These are phyloP conservation scores for Collariella sp. DNA, from an alignment of 495 filamentous ascomycete species.

Conservation along the genomic window DNA sequence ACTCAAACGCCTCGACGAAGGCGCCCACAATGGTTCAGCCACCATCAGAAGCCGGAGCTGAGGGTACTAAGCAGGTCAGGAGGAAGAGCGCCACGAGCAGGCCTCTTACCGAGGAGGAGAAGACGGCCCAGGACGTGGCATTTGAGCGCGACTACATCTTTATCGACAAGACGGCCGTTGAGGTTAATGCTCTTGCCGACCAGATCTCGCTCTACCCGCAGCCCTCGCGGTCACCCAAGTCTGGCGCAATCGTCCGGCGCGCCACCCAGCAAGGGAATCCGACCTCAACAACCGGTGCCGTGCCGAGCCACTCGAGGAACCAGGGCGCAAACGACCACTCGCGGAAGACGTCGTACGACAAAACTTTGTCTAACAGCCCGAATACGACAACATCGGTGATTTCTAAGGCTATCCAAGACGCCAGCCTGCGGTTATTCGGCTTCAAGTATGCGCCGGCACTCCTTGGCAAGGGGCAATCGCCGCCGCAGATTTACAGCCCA, in stretches of 20 bases:
- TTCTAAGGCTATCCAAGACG: constrained; percentile 89
- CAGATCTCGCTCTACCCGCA: constrained; percentile 73
- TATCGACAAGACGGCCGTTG: constrained; percentile 87
- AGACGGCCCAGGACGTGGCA: constrained; percentile 75
- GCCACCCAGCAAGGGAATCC: constrained; percentile 59
- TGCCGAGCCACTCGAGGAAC: constrained; percentile 50
- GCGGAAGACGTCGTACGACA: constrained; percentile 70
- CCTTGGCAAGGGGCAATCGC: constrained; percentile 61
- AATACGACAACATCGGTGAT: constrained; percentile 77
- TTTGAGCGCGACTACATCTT: constrained; percentile 92
- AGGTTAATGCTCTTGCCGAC: constrained; percentile 95
- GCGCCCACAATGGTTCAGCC: constrained; percentile 12
- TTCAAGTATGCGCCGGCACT: constrained; percentile 60
- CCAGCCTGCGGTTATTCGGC: constrained; percentile 75
- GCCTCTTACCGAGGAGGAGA: constrained; percentile 53
- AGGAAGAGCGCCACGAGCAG: constrained; percentile 24
- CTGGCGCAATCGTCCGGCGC: constrained; percentile 41
- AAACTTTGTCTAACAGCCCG: constrained; percentile 66
- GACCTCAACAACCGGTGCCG: constrained; percentile 48
- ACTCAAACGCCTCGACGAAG: constrained; percentile 31
- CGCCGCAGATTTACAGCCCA: constrained; percentile 67
- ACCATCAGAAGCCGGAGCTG: constrained; percentile 11
- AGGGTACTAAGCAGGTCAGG: constrained; percentile 4
- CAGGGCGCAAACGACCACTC: constrained; percentile 56
- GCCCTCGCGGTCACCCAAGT: constrained; percentile 38